Conservation (phyloP, 441 rosid species). For the Populus hybrid region DNA sequence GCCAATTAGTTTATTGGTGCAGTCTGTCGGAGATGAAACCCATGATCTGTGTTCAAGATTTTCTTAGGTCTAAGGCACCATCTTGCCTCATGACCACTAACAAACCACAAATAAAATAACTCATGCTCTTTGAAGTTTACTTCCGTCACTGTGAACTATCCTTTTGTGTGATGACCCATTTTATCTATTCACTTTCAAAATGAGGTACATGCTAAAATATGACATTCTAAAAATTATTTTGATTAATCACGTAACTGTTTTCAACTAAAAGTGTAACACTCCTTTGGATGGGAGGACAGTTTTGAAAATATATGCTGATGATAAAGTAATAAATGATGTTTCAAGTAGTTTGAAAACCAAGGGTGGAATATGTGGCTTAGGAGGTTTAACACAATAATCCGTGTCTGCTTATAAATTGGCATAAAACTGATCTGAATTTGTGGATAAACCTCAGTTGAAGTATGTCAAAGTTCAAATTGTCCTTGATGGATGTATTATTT, state of each 20-base stretch:
- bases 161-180: not conserved
- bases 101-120: not conserved
- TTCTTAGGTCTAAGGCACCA: not conserved
- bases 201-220: not conserved
- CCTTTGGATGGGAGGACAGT: not conserved
- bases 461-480: not conserved
- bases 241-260: not conserved
- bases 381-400: no score
- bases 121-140: not conserved
- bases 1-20: conserved; percentile 1
- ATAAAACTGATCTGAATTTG: not conserved
- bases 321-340: no score
- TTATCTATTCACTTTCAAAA: not conserved
- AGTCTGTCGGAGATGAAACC: not conserved
- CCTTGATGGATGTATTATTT: not conserved
- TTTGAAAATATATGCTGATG: not conserved
- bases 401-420: not conserved
- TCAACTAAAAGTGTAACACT: not conserved
- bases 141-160: not conserved
- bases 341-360: no score
- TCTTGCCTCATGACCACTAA: not conserved
- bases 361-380: no score
- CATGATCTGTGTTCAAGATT: not conserved
- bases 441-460: not conserved
- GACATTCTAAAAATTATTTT: not conserved